phyloP scores from a whole-genome alignment of 2,329 filamentous ascomycete genomes.

The Zasmidium angulare region DNA sequence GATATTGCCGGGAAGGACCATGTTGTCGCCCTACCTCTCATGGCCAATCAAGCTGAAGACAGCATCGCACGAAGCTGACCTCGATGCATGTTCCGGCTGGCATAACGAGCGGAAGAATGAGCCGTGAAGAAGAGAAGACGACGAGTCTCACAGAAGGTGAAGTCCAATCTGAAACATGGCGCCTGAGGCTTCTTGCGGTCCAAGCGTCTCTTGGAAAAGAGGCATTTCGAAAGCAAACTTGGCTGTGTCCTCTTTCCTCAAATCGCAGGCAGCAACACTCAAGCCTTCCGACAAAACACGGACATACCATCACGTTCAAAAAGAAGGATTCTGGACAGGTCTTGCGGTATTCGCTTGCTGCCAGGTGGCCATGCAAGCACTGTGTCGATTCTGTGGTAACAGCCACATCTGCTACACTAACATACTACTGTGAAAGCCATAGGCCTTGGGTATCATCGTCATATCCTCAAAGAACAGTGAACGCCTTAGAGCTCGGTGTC shows the following conservation, averaged over 20 bases:
- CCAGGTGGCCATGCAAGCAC: not conserved
- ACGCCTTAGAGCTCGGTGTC: slow-evolving; percentile 17
- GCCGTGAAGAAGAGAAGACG: not conserved
- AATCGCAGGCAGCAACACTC: too few relatives aligned
- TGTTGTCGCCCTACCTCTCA: not conserved
- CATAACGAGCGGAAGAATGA: not conserved
- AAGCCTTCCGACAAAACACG: too few relatives aligned
- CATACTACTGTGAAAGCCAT: not conserved
- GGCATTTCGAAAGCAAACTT: not conserved
- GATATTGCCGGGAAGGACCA: not conserved
- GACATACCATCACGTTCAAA: too few relatives aligned
- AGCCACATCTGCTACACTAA: not conserved
- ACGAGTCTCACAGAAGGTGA: not conserved
- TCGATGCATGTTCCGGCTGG: not conserved
- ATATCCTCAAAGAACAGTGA: slow-evolving; percentile 31
- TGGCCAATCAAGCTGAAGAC: not conserved
- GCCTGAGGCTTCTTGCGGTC: not conserved
- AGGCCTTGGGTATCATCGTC: slow-evolving; percentile 10
- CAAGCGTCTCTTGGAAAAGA: not conserved
- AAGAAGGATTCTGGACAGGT: too few relatives aligned
- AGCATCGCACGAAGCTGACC: not conserved
- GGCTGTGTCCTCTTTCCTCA: not conserved
- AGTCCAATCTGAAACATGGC: not conserved
- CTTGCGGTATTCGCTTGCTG: not conserved
- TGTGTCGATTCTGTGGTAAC: not conserved